Evolutionary conservation across 192 early-diverging fungal genomes (phyloP), one percentile per base, ranked within the genome.

Genomic region (Dissophora globulifera): DNA sequence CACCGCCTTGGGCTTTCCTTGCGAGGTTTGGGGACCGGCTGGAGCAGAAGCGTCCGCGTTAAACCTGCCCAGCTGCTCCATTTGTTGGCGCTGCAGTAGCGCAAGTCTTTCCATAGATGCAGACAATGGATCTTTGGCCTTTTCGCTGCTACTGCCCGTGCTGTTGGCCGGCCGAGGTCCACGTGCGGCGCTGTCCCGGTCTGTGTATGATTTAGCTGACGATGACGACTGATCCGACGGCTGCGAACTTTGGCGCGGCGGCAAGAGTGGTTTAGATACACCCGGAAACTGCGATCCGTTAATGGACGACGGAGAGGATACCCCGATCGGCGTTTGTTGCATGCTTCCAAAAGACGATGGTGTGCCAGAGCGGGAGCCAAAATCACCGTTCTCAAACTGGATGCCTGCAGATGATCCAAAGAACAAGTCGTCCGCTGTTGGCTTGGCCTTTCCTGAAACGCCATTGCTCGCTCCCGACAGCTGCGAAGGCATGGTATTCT

Each of bases 11-110:
- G 63, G 58, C 52, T 66, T 67, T 22, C 72, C 63, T 51, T 67
- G 72, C 11, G 63, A 31, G 30, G 47, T 76, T n/a, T 65, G 71
- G 1, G 62, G 32, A 3, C 15, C 43, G 12, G 26, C 4, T 0
- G 15, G 4, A 17, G 23, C 32, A 8, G 17, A 16, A 26, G 45
- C 40, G 19, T 66, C 56, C 15, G 50, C 13, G 15, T 49, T 45
- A 27, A 76, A 76, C 13, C 43, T 54, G 9, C 62, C 72, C 17
- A 76, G 47, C 22, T 76, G 72, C 25, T 76, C 72, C 35, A 76
- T 50, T 26, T 67, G 72, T 23, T 67, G 62, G 3, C 72, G 72
- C 15, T 76, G 57, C 26, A 76, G 40, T 1, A 67, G 38, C 12
- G 58, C 64, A 4, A 67, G 17, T 23, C 58, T 66, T 0, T 60